Evolutionary conservation across 352 stramenopile genomes (phyloP), one percentile per base, ranked within the genome.

Genomic region (Globisporangium takayamanum): DNA sequence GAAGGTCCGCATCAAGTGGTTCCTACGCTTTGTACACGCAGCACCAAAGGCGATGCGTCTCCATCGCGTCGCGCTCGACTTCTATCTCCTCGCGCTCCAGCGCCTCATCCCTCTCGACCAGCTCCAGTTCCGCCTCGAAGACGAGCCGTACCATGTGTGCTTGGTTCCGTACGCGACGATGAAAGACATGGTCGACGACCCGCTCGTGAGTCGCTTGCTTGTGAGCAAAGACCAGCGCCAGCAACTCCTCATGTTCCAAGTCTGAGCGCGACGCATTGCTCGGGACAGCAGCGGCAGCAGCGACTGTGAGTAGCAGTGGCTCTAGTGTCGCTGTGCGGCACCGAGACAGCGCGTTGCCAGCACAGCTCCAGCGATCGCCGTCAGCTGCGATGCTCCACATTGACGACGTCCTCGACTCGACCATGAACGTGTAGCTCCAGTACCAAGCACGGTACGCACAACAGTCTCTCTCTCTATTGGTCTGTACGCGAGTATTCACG

Each of bases 351-450:
- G 37, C 37, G 47, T 36, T 55, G 55, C 44, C 56, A 10, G 42
- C 39, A 25, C 53, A 53, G 45, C 62, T 49, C 45, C 53, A n/a
- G 39, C 63, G 15, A 41, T 67, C 41, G 41, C 36, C 37, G 25
- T 44, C 55, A 8, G 59, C 59, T n/a, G 52, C 64, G 15, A 68
- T 78, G 30, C 54, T 90, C 44, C 74, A 75, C 26, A 50, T 94
- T 1, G 79, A 93, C 18, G 79, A 90, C 5, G 66, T 92, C 20
- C 60, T 94, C 20, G 78, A 90, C 36, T 69, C 69, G 50, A 51
- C 91, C 12, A 91, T 92, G 80, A 72, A 72, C 20, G 66, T 78
- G 26, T 94, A 83, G 85, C 69, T 87, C 48, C 76, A 86, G 37
- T 72, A 78, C 52, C 80, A 89, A 51, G 62, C 73, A 46, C 72